A percentile compares a stretch with the other conserved stretches of the same genome.
Conservation (phyloP, 164 flowering plant genomes). For the Magnolia changhungtana region DNA sequence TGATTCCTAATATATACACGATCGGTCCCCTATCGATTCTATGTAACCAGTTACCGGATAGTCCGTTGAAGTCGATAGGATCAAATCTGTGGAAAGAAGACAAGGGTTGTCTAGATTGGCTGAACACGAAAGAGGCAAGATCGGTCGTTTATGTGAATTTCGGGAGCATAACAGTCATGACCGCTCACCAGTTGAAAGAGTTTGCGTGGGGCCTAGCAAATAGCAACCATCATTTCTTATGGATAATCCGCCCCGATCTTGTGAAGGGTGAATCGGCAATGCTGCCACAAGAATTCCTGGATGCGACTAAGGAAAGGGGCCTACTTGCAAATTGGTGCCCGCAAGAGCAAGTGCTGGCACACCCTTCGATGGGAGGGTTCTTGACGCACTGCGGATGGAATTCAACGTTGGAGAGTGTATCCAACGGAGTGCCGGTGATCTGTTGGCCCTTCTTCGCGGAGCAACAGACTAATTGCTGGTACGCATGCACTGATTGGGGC, state of each 20-base stretch:
- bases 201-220: slow-evolving; percentile 48
- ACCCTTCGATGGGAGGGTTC: slow-evolving; percentile 13
- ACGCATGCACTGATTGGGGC: slow-evolving; percentile 10
- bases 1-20: slow-evolving; percentile 14
- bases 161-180: slow-evolving; percentile 36
- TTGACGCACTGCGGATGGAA: slow-evolving; percentile 23
- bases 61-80: not conserved
- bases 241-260: slow-evolving; percentile 52
- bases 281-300: slow-evolving; percentile 13
- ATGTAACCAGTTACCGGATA: not conserved
- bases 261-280: slow-evolving; percentile 33
- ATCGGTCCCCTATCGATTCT: slow-evolving; percentile 30
- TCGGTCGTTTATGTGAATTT: slow-evolving; percentile 38
- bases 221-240: slow-evolving; percentile 33
- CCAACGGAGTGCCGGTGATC: slow-evolving; percentile 14
- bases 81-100: slow-evolving; percentile 38
- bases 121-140: slow-evolving; percentile 18
- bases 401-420: slow-evolving; percentile 15
- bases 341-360: slow-evolving; percentile 15
- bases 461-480: slow-evolving; percentile 14
- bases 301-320: slow-evolving; percentile 13
- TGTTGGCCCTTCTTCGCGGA: slow-evolving; percentile 18
- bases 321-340: slow-evolving; percentile 19
- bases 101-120: slow-evolving; percentile 31
- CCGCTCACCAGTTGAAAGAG: slow-evolving; percentile 27